phyloP scores from a whole-genome alignment of 176 grass and related monocot genomes.

The Rhynchospora tenuis region DNA sequence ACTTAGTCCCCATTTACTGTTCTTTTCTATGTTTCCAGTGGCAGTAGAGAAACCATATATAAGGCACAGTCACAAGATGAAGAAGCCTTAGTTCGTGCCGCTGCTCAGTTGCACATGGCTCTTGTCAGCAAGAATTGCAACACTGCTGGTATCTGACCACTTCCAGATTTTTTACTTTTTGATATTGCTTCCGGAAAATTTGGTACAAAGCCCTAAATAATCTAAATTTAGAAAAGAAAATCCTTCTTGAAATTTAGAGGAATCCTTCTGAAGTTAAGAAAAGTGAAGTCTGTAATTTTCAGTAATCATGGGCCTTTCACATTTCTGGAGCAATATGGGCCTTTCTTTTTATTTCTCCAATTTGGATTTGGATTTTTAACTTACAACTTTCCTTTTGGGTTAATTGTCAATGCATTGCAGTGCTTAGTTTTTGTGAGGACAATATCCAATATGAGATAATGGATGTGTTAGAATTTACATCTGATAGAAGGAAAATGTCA shows the following conservation, averaged over 20 bases:
- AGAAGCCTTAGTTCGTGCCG: conserved; percentile 83
- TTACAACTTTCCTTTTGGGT: not conserved
- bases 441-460: conserved; percentile 59
- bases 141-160: conserved; percentile 40
- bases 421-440: conserved; percentile 54
- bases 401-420: conserved; percentile 32
- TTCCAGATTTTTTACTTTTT: not conserved
- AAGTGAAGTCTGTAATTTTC: not conserved
- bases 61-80: conserved; percentile 98
- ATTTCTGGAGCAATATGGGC: not conserved
- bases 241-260: not conserved
- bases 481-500: conserved; percentile 96
- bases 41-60: conserved; percentile 50
- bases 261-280: not conserved
- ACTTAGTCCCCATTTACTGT: not conserved
- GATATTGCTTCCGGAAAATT: not conserved
- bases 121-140: conserved; percentile 63
- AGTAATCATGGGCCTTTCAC: not conserved
- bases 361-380: not conserved
- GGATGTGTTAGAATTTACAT: conserved; percentile 87
- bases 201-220: not conserved
- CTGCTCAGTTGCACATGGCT: conserved; percentile 67
- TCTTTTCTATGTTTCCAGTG: conserved; percentile 35
- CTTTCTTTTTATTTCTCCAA: not conserved
- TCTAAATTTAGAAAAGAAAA: not conserved